Evolutionary conservation across 2,329 filamentous ascomycete species (phyloP).

Genomic region (Tolypocladium album): DNA sequence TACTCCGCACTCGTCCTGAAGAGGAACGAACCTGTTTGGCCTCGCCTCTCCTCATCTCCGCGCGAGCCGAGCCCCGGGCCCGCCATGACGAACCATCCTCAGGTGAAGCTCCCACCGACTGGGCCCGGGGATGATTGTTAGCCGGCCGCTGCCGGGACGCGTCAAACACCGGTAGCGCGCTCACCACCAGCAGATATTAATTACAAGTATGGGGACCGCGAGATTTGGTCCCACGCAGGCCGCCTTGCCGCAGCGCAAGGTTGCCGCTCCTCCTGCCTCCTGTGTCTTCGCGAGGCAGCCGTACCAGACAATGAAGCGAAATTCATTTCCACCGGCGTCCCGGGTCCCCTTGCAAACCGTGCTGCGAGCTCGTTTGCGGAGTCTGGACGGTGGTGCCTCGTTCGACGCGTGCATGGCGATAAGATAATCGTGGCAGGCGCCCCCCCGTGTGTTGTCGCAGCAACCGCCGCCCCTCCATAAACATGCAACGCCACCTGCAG

Average conservation of each 20-base stretch:
- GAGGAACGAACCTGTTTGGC: too few relatives aligned
- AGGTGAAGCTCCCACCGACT: too few relatives aligned
- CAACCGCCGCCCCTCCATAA: conserved; percentile 10
- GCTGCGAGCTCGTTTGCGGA: background rate
- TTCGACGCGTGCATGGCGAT: background rate
- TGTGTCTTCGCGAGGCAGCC: background rate
- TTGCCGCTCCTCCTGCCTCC: background rate
- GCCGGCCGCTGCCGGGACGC: background rate
- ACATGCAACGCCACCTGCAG: conserved; percentile 3
- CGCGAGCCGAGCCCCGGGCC: background rate
- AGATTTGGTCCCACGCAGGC: background rate
- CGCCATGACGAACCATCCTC: background rate
- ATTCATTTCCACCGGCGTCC: background rate
- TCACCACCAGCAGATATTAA: background rate
- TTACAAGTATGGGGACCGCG: background rate
- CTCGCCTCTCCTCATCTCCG: background rate
- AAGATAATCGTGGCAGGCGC: background rate
- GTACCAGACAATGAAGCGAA: background rate
- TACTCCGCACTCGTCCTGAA: background rate
- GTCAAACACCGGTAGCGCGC: background rate
- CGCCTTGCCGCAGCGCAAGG: background rate
- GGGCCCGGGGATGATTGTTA: background rate
- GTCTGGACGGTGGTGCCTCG: background rate
- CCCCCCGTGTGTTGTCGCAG: conserved; percentile 5
- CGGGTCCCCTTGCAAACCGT: background rate